These are phyloP conservation scores for Fusarium sp. DNA, from an alignment of 2,329 filamentous ascomycete species.

Conservation along the genomic window DNA sequence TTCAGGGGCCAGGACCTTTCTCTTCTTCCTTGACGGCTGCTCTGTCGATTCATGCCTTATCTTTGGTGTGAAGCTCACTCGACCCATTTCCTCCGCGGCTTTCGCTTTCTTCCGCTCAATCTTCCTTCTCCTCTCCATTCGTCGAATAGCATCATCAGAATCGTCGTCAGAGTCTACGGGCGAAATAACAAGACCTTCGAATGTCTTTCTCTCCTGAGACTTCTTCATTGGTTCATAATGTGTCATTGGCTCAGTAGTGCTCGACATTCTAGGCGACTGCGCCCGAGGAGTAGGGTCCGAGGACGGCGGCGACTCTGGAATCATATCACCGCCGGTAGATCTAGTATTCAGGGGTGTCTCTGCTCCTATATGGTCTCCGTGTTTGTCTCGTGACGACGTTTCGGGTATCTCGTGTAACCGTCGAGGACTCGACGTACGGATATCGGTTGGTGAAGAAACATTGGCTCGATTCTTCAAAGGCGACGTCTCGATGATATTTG, in stretches of 20 bases:
- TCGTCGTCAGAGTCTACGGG: slow-evolving; percentile 53
- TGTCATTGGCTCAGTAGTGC: slow-evolving; percentile 54
- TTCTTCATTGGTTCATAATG: slow-evolving; percentile 64
- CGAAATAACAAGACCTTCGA: slow-evolving; percentile 45
- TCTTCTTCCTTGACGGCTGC: slow-evolving; percentile 49
- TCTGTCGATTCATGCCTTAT: slow-evolving; percentile 42
- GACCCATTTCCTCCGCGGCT: slow-evolving; percentile 59
- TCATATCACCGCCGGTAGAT: slow-evolving; percentile 51
- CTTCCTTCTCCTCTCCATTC: slow-evolving; percentile 55
- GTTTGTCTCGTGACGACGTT: slow-evolving; percentile 46
- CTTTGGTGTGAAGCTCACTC: slow-evolving; percentile 57
- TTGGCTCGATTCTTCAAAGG: slow-evolving; percentile 66
- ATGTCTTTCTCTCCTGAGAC: slow-evolving; percentile 61
- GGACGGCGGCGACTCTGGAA: slow-evolving; percentile 57
- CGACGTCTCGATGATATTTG: slow-evolving; percentile 62
- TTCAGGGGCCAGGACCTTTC: slow-evolving; percentile 32
- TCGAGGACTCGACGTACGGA: slow-evolving; percentile 60
- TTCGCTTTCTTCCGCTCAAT: slow-evolving; percentile 58
- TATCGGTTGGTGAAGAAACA: slow-evolving; percentile 62
- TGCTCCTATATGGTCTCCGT: slow-evolving; percentile 34
- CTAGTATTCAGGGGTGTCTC: slow-evolving; percentile 49
- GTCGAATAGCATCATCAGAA: slow-evolving; percentile 54
- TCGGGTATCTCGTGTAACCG: slow-evolving; percentile 52
- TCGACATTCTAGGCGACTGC: slow-evolving; percentile 42
- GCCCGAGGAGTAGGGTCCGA: slow-evolving; percentile 43